Base-by-base conservation (phyloP, 805 yeast genomes). In the Groenewaldozyma salmanticensis region DNA sequence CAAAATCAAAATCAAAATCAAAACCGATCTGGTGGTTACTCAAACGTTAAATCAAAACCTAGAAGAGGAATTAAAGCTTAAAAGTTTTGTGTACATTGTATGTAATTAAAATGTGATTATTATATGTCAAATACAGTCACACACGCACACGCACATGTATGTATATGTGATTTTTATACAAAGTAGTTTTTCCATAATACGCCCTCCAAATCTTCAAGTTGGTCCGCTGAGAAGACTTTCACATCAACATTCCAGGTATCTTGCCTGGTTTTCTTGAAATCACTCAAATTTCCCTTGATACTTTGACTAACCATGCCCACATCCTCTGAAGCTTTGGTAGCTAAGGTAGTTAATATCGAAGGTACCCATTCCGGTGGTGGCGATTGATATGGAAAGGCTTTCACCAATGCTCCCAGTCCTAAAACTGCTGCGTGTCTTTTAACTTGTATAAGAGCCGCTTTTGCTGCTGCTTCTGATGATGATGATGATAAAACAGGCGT, bases 241-340 rank as follows among this genome's bases (percentile, higher is more conserved):
- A 81, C 72, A 57, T 90, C 98, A 44, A 86, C 74, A 53, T 84
- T 94, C 98, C 98, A 90, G 0, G 96, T 86, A 53, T 90, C 98
- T 44, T 88, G 94, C 49, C 97, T 74, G 4, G 85, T 77, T 65
- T 87, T 87, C 59, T 88, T 90, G 65, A 92, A 92, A 47, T 77
- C 79, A 48, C 94, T 79, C 38, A 90, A 68, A 1, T 75, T 72
- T 24, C 77, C 79, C 59, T 90, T 90, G 4, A 95, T 94, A 1
- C 94, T 74, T 41, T 79, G 74, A 1, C 95, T 95, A 21, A 82
- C 75, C 40, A 78, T 58, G 5, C 96, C 96, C 15, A 79, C 79
- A 17, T 82, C 72, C 13, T 81, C 75, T 2, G 80, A 70, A 2
- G 86, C 79, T 56, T 77, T 78, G 20, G 72, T 74, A 0, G 95